Evolutionary conservation across 2,329 filamentous ascomycete genomes (phyloP), one percentile per base, ranked within the genome.

Genomic region (Didymella pinodella): DNA sequence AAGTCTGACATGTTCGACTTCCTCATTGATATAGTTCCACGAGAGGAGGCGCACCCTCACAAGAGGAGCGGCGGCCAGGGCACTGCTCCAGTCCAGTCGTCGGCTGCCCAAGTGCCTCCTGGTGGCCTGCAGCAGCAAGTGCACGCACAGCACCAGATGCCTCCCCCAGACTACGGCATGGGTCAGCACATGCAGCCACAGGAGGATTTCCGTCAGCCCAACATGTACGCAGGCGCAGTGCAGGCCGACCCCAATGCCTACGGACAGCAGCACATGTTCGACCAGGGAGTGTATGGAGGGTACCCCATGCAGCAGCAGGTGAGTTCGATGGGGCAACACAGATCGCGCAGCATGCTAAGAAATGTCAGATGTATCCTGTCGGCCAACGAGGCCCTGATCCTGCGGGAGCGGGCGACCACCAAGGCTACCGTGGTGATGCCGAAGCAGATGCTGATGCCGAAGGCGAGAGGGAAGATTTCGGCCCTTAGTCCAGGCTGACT

Each of bases 1-100:
- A 99, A 99, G 80, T 97, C 93, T 22, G 95, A 99, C 81, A 99
- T 99, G 95, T 99, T 99, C 78, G 95, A 99, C 81, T 99, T 99
- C 80, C 84, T 99, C 59, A 99, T 99, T 76, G 95, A 99, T 75
- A 99, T 99, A 62, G 95, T 99, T 6, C 95, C 95, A 3, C 89
- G 95, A 51, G 95, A 99, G 77, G 95, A 99, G 78, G 93, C 94
- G 34, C 86, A 91, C 10, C 88, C 90, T 22, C 92, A 93, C 40
- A 97, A 97, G 81, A 85, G 93, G 52, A 74, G 68, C 58, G 70
- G 48, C 63, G 52, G 47, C 7, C 63, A 62, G 7, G 79, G 69
- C 45, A 75, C 67, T 55, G 61, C 81, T 69, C 68, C 78, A 54
- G 72, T 78, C 12, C 70, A 73, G 56, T 73, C 75, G 54, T 64